Base-by-base conservation (phyloP, 345 rosid species). In the Mallotus nudiflorus region DNA sequence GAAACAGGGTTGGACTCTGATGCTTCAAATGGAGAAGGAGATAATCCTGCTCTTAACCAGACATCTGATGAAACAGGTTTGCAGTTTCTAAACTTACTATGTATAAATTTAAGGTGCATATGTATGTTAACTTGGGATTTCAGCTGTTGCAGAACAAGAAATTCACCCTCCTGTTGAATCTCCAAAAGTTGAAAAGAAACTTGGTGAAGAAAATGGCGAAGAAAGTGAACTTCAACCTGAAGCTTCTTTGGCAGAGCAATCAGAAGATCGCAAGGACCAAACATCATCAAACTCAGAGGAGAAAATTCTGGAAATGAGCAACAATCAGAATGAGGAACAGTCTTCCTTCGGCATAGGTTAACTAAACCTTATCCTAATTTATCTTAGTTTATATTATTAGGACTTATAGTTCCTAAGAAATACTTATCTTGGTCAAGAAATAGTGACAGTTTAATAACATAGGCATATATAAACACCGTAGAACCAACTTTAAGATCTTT, bases 261-360 rank as follows among this genome's bases (percentile, higher is more conserved):
- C 56, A 50, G 72, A 54, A 66, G 76, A 67, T 33, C 40, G 53
- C 16, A 61, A 76, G 70, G 66, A 24, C 31, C 51, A 44, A 50
- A 15, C 35, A 25, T 69, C 65, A 20, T 68, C 71, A 6, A 54
- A 49, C 44, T 31, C 46, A 18, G 29, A 60, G 59, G 59, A 68
- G 42, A 69, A 66, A 52, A 54, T 44, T n/a, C 19, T 40, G 9
- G 72, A 33, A 59, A 29, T 39, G 35, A 77, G 24, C 51, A 18
- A 62, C 18, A 48, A 45, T 62, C 76, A 66, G 37, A 46, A 58
- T 54, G 68, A 42, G 74, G 50, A 67, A 25, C 76, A 71, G 62
- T 20, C 48, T 71, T 66, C 74, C 22, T 11, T 70, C n/a, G 37
- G 51, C n/a, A 49, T 55, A 84, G 87, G 87, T 81, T 33, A 74